phyloP scores from a whole-genome alignment of 73 alveolate species.

The Uronychia setigera region DNA sequence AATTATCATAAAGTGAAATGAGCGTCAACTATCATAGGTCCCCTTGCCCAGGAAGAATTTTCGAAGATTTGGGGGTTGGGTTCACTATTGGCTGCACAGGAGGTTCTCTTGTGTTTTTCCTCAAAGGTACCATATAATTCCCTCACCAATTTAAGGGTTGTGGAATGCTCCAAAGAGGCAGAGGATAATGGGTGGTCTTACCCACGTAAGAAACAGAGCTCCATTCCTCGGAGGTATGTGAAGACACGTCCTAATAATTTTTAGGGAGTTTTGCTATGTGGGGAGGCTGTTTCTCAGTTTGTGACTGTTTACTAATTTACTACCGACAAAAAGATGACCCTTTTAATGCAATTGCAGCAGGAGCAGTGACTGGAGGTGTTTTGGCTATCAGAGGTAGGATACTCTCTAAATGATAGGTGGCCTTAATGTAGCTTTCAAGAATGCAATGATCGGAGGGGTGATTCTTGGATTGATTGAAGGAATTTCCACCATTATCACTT shows the following conservation, averaged over 20 bases:
- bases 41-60: slow-evolving; percentile 88
- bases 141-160: slow-evolving; percentile 40
- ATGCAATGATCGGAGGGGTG: slow-evolving; percentile 83
- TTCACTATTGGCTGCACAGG: slow-evolving; percentile 78
- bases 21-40: slow-evolving; percentile 60
- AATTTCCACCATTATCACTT: slow-evolving; percentile 35
- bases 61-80: slow-evolving; percentile 88
- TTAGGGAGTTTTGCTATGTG: slow-evolving; percentile 78
- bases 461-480: slow-evolving; percentile 80
- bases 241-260: too few species aligned
- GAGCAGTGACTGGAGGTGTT: slow-evolving; percentile 82
- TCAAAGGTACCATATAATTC: slow-evolving; percentile 49
- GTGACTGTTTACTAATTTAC: slow-evolving; percentile 74
- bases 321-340: slow-evolving; percentile 81
- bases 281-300: slow-evolving; percentile 85
- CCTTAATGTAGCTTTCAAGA: slow-evolving; percentile 63
- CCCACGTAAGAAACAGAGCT: slow-evolving; percentile 80
- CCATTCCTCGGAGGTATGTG: slow-evolving; percentile 87
- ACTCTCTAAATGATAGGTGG: slow-evolving; percentile 36
- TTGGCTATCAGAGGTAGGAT: slow-evolving; percentile 71
- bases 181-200: slow-evolving; percentile 73
- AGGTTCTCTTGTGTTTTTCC: slow-evolving; percentile 73
- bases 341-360: slow-evolving; percentile 76
- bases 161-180: slow-evolving; percentile 77
- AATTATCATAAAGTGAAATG: slow-evolving; percentile 21